Evolutionary conservation across 768 basidiomycete genomes (phyloP).

Genomic region (Termitomyces sp.): DNA sequence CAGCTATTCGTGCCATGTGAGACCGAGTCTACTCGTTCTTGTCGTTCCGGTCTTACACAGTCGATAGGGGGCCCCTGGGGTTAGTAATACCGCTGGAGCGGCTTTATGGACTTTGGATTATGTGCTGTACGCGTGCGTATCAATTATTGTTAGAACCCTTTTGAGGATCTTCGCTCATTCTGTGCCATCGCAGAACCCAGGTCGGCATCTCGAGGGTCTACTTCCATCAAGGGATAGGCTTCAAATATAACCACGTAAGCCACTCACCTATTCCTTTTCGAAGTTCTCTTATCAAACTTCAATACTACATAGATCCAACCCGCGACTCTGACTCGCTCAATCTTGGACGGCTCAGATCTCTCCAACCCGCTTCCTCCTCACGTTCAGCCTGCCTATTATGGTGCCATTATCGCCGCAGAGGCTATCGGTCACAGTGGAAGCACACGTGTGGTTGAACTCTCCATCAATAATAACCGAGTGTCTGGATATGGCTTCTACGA

Average conservation of each 20-base stretch:
- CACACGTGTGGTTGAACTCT: conserved; percentile 45
- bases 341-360: conserved; percentile 50
- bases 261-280: neutral
- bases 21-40: conserved; percentile 1
- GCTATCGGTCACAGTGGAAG: conserved; percentile 47
- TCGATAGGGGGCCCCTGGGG: conserved; percentile 46
- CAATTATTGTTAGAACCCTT: neutral
- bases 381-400: conserved; percentile 67
- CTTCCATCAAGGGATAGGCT: conserved; percentile 72
- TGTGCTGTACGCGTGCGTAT: conserved; percentile 49
- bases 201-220: conserved; percentile 53
- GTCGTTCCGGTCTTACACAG: neutral
- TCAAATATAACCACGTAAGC: conserved; percentile 66
- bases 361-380: conserved; percentile 53
- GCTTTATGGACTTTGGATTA: conserved; percentile 71
- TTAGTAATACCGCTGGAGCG: conserved; percentile 70
- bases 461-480: conserved; percentile 42
- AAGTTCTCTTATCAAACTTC: neutral
- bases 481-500: conserved; percentile 68
- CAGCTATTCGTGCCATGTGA: conserved; percentile 45
- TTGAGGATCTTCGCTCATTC: neutral
- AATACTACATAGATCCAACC: conserved; percentile 56
- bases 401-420: conserved; percentile 58
- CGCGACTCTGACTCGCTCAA: conserved; percentile 53
- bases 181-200: conserved; percentile 15